Evolutionary conservation across 2,329 filamentous ascomycete genomes (phyloP).

Genomic region (Capronia coronata): DNA sequence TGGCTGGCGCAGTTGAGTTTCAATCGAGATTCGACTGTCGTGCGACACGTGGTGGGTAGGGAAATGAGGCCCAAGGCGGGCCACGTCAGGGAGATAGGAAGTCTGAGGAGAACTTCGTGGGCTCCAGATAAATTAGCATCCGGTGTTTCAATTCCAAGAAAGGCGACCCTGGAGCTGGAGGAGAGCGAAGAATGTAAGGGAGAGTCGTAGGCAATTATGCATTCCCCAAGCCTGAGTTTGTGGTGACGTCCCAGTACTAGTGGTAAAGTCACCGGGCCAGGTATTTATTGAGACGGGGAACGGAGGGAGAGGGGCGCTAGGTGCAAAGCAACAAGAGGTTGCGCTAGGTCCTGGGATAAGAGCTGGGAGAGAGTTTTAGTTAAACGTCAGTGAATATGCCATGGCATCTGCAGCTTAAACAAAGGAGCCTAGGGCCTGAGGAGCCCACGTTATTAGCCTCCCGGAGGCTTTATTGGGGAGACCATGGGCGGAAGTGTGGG

Average conservation of each 20-base stretch:
- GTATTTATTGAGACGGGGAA: not conserved
- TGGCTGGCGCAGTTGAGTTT: constrained; percentile 7
- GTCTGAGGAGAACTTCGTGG: constrained; percentile 24
- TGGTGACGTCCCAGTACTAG: not conserved
- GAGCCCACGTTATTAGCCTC: too few species aligned
- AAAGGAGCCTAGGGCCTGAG: not conserved
- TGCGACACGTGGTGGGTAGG: constrained; percentile 14
- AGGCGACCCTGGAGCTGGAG: not conserved
- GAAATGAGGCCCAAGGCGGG: not conserved
- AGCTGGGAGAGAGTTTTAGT: not conserved
- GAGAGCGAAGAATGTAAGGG: not conserved
- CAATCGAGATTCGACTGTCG: constrained; percentile 10
- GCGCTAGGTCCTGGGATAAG: not conserved
- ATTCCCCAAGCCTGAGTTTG: not conserved
- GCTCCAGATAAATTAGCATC: constrained; percentile 22
- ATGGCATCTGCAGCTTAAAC: not conserved
- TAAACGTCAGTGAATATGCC: not conserved
- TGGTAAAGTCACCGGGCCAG: not conserved
- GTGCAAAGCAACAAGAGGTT: not conserved
- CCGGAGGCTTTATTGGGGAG: not conserved
- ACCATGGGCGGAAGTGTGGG: not conserved
- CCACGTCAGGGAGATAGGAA: constrained; percentile 22
- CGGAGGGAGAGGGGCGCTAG: not conserved
- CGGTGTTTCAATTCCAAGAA: constrained; percentile 5
- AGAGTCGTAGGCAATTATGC: not conserved